A percentile compares a stretch with the other conserved stretches of the same genome.
Evolutionary conservation across 1,139 yeast genomes (phyloP).

Genomic region (Kodamaea sp.): DNA sequence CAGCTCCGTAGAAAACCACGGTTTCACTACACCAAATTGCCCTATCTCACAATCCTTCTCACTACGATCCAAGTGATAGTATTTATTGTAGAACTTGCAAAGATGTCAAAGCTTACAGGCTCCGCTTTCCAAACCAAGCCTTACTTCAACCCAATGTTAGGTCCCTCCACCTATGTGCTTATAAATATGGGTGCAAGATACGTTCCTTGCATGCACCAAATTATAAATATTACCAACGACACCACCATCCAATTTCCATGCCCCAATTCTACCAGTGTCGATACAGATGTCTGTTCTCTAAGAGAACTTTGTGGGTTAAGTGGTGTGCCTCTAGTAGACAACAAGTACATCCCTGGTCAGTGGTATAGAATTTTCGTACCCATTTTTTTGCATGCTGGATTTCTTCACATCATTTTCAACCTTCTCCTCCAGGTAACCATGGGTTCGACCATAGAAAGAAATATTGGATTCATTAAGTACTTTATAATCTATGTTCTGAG

Average conservation of each 20-base stretch:
- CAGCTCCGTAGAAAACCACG: constrained; percentile 30
- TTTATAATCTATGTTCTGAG: constrained; percentile 58
- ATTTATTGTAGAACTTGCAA: constrained; percentile 66
- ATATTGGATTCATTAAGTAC: constrained; percentile 59
- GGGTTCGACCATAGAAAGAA: constrained; percentile 64
- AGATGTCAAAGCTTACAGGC: constrained; percentile 63
- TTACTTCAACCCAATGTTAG: constrained; percentile 76
- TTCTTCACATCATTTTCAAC: constrained; percentile 68
- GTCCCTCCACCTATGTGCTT: constrained; percentile 70
- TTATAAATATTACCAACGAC: constrained; percentile 53
- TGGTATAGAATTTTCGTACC: constrained; percentile 74
- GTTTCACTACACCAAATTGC: constrained; percentile 46
- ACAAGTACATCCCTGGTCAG: constrained; percentile 51
- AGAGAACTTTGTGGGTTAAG: constrained; percentile 64
- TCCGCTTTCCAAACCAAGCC: constrained; percentile 71
- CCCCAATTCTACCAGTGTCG: constrained; percentile 61
- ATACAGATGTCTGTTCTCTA: constrained; percentile 58
- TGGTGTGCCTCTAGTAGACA: constrained; percentile 36
- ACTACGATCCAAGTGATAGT: constrained; percentile 57
- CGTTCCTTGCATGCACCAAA: constrained; percentile 67
- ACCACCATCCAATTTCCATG: constrained; percentile 58
- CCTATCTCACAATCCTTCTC: constrained; percentile 49
- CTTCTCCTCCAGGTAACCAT: constrained; percentile 59
- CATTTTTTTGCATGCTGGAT: constrained; percentile 76
- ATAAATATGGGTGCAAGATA: constrained; percentile 74